Base-by-base conservation (phyloP, 176 grass and related monocot species). In the Tillandsia fasciculata region DNA sequence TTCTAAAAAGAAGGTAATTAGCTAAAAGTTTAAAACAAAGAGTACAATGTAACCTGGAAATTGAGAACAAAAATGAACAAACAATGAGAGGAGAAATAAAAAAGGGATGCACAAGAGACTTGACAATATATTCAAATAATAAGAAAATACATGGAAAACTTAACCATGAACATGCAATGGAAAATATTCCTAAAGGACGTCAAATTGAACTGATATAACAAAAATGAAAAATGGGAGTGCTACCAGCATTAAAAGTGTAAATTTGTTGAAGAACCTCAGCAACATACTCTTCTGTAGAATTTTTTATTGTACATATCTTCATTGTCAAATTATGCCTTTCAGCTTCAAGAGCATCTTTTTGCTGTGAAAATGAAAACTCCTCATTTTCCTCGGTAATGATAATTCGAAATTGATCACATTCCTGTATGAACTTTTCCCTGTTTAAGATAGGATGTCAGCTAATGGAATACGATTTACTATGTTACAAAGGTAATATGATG, bases 201-300 rank as follows among this genome's bases (percentile, higher is more conserved):
- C 8, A 73, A 50, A 66, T 22, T 13, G 3, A 61, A 53, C 2
- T 33, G 26, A 65, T 74, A 47, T 53, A 66, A 72, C 54, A 66
- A 50, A 51, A 69, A 1, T 66, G 50, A 76, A 12, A 14, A 42
- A 72, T 67, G 50, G 15, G 17, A 11, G 70, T 49, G 26, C 77
- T 84, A 85, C 92, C 81, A 70, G 83, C 86, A 83, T 84, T 89
- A 66, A 79, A 83, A 54, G 52, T 74, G 63, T 76, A 51, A 76
- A 92, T 65, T 66, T 92, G 88, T 71, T 89, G 78, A 74, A 92
- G 73, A 82, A 92, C 87, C 42, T 89, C 88, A 80, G 76, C 81
- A 81, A 92, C 81, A 73, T 92, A 85, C 73, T 96, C 88, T 26
- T 61, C 66, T 3, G 83, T 87, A 71, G 88, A 92, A 83, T 78